Base-by-base conservation (phyloP, 768 basidiomycete genomes). In the Leccinum subtestaceum region DNA sequence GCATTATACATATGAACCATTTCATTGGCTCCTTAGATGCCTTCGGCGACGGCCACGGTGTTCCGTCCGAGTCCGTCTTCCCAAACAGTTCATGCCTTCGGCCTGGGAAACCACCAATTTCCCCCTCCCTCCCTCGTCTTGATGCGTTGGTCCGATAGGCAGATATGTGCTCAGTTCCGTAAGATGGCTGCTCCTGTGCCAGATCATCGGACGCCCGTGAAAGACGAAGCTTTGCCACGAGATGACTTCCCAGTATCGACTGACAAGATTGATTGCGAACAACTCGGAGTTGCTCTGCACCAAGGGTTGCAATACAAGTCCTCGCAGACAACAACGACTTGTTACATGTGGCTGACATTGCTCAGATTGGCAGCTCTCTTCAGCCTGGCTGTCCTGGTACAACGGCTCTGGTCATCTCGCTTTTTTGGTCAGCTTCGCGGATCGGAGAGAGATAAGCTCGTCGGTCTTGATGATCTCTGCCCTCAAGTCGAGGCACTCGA, bases 401-500 rank as follows among this genome's bases (percentile, higher is more conserved):
- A 52, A 12, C 55, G 17, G n/a, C 52, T 58, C 47, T 72, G 54
- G 55, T 34, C 56, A 1, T n/a, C 10, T 29, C 1, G 17, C 2
- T 43, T 45, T 10, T 15, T 32, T 34, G 9, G 12, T 21, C 29
- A 43, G 11, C 23, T 23, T 25, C 7, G 31, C 2, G 27, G 27
- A 34, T 45, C 47, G n/a, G 25, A 23, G 17, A 38, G 34, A 17
- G 15, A 45, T 17, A 21, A 17, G 17, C n/a, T 34, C 13, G 25
- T 17, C 7, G 32, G 21, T 10, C 46, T 67, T 19, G 65, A 57
- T 4, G 53, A 58, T 3, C 21, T 70, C 32, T 76, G 74, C 50
- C 71, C 71, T 31, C 74, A 74, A 55, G 62, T 60, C 15, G 55
- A 57, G n/a, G 53, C 63, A 9, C 52, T 71, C 46, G 55, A 53